Percentiles rank a stretch among this genome's conserved stretches.
Conservation (phyloP, 2,329 filamentous ascomycete species). For the Fusarium miscanthi region DNA sequence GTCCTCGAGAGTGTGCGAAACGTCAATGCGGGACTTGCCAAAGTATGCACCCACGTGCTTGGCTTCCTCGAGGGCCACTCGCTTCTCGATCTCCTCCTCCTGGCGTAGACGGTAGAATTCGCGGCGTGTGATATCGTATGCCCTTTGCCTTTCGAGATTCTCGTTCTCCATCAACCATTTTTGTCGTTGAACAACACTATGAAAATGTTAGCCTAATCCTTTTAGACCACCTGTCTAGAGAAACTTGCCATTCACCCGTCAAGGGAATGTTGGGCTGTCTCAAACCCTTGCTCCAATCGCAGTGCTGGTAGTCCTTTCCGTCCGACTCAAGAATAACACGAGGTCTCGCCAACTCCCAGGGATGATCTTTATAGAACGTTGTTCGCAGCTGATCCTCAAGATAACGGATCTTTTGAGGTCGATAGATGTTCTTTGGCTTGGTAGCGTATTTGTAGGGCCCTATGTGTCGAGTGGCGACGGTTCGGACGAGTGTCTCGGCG, state of each 20-base stretch:
- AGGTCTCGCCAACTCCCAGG: conserved; percentile 95
- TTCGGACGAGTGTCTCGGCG: conserved; percentile 67
- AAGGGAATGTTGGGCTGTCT: conserved; percentile 79
- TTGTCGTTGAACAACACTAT: conserved; percentile 91
- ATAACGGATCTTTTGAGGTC: conserved; percentile 80
- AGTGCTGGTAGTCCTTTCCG: conserved; percentile 80
- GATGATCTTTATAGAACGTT: conserved; percentile 92
- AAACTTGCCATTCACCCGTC: conserved; percentile 68
- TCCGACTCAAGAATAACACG: conserved; percentile 85
- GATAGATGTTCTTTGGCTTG: conserved; percentile 79
- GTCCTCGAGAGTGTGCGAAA: conserved; percentile 87
- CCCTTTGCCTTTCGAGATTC: conserved; percentile 69
- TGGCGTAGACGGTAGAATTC: conserved; percentile 92
- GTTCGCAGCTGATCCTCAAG: conserved; percentile 84
- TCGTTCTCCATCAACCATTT: conserved; percentile 81
- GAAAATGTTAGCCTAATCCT: conserved; percentile 25
- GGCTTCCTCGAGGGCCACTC: conserved; percentile 90
- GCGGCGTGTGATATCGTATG: conserved; percentile 87
- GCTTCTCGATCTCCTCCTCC: conserved; percentile 81
- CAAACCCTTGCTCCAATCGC: conserved; percentile 82
- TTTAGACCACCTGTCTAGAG: background rate
- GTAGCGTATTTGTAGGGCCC: conserved; percentile 55
- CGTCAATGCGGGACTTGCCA: conserved; percentile 77
- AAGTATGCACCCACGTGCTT: conserved; percentile 88
- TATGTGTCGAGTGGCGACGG: conserved; percentile 61